Percentiles rank a stretch among this genome's conserved stretches.
phyloP scores from a whole-genome alignment of 805 yeast species.

The Cyberlindnera xylosilytica region DNA sequence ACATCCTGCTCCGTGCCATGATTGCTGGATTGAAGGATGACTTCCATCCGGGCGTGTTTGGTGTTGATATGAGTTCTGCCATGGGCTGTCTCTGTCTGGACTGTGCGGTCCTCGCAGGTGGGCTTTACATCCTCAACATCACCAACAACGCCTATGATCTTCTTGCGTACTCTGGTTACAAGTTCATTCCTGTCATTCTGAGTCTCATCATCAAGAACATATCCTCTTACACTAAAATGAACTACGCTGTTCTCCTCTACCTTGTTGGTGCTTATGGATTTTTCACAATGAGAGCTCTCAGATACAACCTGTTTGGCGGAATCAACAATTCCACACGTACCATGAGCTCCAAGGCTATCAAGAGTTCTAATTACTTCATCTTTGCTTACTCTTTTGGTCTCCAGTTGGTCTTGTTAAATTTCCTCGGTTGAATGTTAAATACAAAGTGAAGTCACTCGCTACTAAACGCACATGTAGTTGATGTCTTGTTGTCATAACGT shows the following conservation, averaged over 20 bases:
- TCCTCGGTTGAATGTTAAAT: constrained; percentile 38
- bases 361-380: constrained; percentile 81
- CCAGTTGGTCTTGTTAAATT: constrained; percentile 74
- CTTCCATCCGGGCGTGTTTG: constrained; percentile 91
- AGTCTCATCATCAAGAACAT: constrained; percentile 50
- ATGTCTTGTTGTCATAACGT: not conserved
- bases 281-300: constrained; percentile 57
- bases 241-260: constrained; percentile 50
- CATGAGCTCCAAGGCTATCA: constrained; percentile 64
- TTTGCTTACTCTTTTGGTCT: constrained; percentile 80
- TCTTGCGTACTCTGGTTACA: constrained; percentile 88
- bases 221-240: constrained; percentile 32
- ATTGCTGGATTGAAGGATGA: constrained; percentile 83
- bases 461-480: too few species aligned
- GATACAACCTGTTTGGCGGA: constrained; percentile 37
- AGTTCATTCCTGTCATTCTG: constrained; percentile 77
- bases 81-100: constrained; percentile 80
- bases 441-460: not conserved
- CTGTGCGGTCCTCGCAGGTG: constrained; percentile 69
- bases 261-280: constrained; percentile 56
- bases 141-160: constrained; percentile 76
- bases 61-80: constrained; percentile 82
- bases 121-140: constrained; percentile 75
- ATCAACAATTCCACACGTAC: constrained; percentile 50
- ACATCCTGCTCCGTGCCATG: constrained; percentile 78